A percentile compares a stretch with the other conserved stretches of the same genome.
Conservation (phyloP, 768 basidiomycete species). For the Leccinellum albellum region DNA sequence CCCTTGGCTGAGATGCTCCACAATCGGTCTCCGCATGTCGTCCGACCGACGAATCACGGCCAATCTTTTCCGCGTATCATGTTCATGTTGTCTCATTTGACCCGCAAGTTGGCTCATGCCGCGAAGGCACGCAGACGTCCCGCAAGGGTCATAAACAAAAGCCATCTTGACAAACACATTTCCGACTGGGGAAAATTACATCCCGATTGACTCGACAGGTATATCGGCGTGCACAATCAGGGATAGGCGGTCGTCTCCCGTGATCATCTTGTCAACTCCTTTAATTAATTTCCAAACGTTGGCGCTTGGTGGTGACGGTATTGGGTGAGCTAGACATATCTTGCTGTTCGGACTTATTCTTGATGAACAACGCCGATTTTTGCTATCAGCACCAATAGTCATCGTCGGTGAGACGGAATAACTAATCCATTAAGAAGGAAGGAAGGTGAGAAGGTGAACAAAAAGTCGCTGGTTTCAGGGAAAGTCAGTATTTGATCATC, state of each 20-base stretch:
- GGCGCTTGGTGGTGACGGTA: background rate
- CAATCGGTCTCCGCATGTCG: background rate
- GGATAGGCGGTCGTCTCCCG: background rate
- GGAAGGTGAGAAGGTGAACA: background rate
- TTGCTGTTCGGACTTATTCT: background rate
- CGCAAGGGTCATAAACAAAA: background rate
- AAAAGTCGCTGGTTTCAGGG: background rate
- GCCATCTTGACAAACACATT: background rate
- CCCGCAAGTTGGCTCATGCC: background rate
- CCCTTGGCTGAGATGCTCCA: background rate
- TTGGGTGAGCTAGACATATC: background rate
- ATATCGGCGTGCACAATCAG: background rate
- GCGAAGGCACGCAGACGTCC: background rate
- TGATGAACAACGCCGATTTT: background rate
- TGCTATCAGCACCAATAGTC: background rate
- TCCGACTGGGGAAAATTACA: background rate
- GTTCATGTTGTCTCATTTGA: background rate
- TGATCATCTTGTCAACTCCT: background rate
- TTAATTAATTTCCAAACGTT: constrained; percentile 3
- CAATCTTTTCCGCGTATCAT: background rate
- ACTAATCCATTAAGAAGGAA: background rate
- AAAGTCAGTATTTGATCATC: constrained; percentile 7
- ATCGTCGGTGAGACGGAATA: background rate
- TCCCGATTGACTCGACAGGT: background rate
- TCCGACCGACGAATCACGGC: background rate